Base-by-base conservation (phyloP, 768 basidiomycete species). In the Mycena capillaripes region DNA sequence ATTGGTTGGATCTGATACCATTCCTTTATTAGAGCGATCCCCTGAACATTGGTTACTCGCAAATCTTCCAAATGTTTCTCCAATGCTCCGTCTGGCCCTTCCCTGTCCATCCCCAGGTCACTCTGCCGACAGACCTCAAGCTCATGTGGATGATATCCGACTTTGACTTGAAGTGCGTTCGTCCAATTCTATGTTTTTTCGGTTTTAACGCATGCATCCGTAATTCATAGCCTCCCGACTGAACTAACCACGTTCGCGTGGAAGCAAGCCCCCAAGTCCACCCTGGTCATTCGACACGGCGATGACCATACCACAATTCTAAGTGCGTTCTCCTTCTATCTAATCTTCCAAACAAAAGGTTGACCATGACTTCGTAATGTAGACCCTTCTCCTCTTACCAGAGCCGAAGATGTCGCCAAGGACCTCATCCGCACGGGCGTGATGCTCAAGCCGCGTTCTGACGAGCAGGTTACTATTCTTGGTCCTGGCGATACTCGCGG, bases 231-330 rank as follows among this genome's bases (percentile, higher is more conserved):
- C 25, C 50, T 52, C 50, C 71, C 74, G 14, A 72, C 74, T 6
- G 74, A 75, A 34, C 29, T 30, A 2, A 34, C 74, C 25, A 73
- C 71, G 27, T 66, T 69, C 30, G 50, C 23, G 12, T 73, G 44
- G 42, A 29, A 56, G 25, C 74, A 73, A 40, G 68, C 74, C 25
- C 71, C 74, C 23, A 73, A 73, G 19, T 75, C 74, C 1, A 56
- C 60, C 4, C 56, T 75, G 40, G 56, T 75, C 29, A 67, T 75
- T 23, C 66, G 74, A 3, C 74, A 75, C 59, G 71, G 74, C 2
- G 74, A 75, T 36, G 74, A 72, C 71, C 66, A 81, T 75, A 50
- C 77, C 73, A 48, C 76, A 4, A 56, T 73, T 34, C 32, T 55
- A 8, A 16, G 71, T 72, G 44, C 38, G 71, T 58, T n/a, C n/a